Evolutionary conservation across 495 filamentous ascomycete species (phyloP).

Genomic region (Trichoderma erinaceum): DNA sequence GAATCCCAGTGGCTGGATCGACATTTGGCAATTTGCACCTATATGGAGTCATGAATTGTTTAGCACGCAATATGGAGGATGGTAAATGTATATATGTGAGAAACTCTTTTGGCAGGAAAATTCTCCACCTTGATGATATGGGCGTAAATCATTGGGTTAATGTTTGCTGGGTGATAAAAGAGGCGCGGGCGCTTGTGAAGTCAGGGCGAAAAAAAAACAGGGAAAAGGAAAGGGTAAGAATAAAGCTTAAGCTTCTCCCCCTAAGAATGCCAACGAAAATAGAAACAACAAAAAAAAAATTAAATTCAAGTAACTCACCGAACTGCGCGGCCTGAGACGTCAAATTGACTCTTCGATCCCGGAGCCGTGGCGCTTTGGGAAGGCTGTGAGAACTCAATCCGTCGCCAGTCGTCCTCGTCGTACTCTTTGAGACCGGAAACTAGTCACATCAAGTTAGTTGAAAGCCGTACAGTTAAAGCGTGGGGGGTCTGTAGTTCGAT

Average conservation of each 20-base stretch:
- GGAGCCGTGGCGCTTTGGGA: background rate
- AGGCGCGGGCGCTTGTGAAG: background rate
- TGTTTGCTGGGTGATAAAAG: background rate
- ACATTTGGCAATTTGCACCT: conserved; percentile 84
- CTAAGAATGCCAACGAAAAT: conserved; percentile 6
- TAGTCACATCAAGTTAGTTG: conserved; percentile 18
- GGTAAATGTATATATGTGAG: background rate
- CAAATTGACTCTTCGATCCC: conserved; percentile 23
- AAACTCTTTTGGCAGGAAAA: background rate
- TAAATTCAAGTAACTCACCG: conserved; percentile 29
- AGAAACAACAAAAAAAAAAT: background rate
- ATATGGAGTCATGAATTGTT: background rate
- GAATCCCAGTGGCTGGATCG: conserved; percentile 63
- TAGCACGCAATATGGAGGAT: background rate
- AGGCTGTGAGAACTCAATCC: conserved; percentile 52
- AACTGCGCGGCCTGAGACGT: conserved; percentile 66
- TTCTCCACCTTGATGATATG: background rate
- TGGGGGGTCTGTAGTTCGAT: background rate
- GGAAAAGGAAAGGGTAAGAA: background rate
- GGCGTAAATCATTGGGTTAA: background rate
- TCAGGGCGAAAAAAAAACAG: background rate
- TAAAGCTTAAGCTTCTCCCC: background rate
- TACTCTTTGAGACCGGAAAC: conserved; percentile 35
- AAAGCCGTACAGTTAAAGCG: background rate
- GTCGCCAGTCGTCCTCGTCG: conserved; percentile 75